Conservation (phyloP, 2,329 filamentous ascomycete species). For the Triangularia setosa region DNA sequence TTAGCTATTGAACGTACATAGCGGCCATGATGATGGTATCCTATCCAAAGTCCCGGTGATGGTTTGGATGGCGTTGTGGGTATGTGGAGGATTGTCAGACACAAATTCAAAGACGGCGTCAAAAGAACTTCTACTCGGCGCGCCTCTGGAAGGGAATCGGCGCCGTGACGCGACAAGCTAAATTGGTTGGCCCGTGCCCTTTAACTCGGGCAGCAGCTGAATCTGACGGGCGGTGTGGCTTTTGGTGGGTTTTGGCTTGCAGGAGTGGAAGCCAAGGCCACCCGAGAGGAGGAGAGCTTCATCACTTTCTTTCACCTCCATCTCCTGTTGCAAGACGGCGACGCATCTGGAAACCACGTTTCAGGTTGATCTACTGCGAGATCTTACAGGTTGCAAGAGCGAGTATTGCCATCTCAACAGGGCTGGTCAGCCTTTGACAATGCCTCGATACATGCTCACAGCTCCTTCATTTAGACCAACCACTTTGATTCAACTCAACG, state of each 20-base stretch:
- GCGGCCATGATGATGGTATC: slow-evolving; percentile 20
- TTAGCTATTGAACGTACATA: slow-evolving; percentile 19
- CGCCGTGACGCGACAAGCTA: slow-evolving; percentile 3
- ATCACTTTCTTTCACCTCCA: neutral
- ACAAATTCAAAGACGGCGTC: neutral
- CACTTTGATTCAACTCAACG: too few relatives aligned
- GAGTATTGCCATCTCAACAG: too few relatives aligned
- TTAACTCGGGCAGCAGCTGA: neutral
- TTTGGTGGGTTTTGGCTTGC: neutral
- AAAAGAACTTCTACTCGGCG: slow-evolving; percentile 4
- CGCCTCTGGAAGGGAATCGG: neutral
- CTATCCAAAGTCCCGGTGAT: neutral
- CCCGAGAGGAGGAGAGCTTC: neutral
- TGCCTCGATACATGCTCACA: too few relatives aligned
- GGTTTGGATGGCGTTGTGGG: neutral
- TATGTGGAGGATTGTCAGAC: slow-evolving; percentile 2
- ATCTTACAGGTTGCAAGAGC: too few relatives aligned
- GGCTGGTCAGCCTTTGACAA: too few relatives aligned
- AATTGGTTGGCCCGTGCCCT: slow-evolving; percentile 3
- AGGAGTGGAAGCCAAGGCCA: neutral
- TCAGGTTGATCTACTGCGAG: too few relatives aligned
- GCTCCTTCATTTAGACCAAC: too few relatives aligned
- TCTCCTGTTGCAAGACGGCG: neutral
- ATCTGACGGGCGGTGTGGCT: neutral
- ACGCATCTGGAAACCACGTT: neutral